Conservation (phyloP, 1,284 basidiomycete species). For the Marasmius fiardii region DNA sequence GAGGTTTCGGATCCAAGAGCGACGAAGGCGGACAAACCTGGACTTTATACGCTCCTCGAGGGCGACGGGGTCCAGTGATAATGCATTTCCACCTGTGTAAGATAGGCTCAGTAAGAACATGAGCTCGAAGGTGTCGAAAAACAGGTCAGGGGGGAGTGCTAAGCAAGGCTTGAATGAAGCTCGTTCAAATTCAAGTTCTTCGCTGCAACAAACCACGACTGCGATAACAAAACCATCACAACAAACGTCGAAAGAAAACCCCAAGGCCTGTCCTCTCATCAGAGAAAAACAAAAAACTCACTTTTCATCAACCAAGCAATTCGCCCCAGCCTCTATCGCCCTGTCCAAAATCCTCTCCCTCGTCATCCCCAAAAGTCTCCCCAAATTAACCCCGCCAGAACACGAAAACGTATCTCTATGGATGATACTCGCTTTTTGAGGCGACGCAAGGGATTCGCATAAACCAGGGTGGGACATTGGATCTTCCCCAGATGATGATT, state of each 20-base stretch:
- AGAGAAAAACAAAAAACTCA: conserved; percentile 45
- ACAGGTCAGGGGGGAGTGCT: not conserved
- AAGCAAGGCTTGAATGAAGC: conserved; percentile 1
- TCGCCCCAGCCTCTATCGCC: conserved; percentile 50
- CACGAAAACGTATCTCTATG: conserved; percentile 56
- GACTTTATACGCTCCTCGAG: conserved; percentile 54
- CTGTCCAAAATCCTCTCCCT: conserved; percentile 50
- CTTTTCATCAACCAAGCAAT: conserved; percentile 67
- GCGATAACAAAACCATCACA: no score
- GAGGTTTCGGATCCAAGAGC: no score
- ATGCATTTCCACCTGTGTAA: conserved; percentile 56
- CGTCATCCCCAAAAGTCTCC: conserved; percentile 51
- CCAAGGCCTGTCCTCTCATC: no score
- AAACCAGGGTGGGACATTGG: conserved; percentile 50
- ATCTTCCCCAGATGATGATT: conserved; percentile 45
- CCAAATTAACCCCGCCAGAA: conserved; percentile 58
- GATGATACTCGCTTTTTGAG: conserved; percentile 38
- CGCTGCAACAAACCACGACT: no score
- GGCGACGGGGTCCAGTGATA: conserved; percentile 47
- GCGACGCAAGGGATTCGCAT: conserved; percentile 30
- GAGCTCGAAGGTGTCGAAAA: not conserved
- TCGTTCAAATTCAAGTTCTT: no score
- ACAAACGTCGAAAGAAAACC: no score
- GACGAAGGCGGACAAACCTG: conserved; percentile 52
- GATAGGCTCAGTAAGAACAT: not conserved